Conservation (phyloP, 2,329 filamentous ascomycete species). For the Coniella lustricola region DNA sequence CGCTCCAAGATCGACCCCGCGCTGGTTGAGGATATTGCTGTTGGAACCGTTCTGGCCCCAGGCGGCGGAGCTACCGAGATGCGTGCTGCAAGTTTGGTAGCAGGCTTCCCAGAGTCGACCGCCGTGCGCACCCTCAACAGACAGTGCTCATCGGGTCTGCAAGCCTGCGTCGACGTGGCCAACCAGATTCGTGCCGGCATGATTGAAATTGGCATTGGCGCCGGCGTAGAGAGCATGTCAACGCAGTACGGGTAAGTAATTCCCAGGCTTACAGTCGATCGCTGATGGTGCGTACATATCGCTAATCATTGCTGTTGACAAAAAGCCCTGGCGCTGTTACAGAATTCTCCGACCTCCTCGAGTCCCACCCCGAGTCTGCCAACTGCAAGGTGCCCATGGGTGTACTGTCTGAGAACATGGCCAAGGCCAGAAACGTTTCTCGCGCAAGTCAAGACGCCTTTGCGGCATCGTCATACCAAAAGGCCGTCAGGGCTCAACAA, state of each 20-base stretch:
- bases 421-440: conserved; percentile 68
- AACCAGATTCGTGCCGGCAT: conserved; percentile 87
- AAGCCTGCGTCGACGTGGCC: conserved; percentile 88
- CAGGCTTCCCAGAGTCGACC: conserved; percentile 79
- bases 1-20: conserved; percentile 83
- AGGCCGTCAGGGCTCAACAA: conserved; percentile 78
- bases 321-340: conserved; percentile 70
- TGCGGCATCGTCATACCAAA: conserved; percentile 86
- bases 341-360: conserved; percentile 87
- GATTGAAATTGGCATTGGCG: conserved; percentile 92
- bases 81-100: conserved; percentile 82
- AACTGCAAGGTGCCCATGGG: conserved; percentile 99
- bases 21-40: conserved; percentile 85
- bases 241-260: conserved; percentile 71
- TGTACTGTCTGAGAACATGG: conserved; percentile 88
- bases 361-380: conserved; percentile 70
- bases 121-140: conserved; percentile 87
- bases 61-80: conserved; percentile 96
- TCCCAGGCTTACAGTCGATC: too few relatives aligned
- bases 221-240: conserved; percentile 95
- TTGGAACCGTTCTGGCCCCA: conserved; percentile 84
- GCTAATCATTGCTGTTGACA: neutral
- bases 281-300: too few relatives aligned
- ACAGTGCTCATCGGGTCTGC: conserved; percentile 88
- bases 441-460: conserved; percentile 82